Base-by-base conservation (phyloP, 2,329 filamentous ascomycete genomes). In the Cladosporium sp. region DNA sequence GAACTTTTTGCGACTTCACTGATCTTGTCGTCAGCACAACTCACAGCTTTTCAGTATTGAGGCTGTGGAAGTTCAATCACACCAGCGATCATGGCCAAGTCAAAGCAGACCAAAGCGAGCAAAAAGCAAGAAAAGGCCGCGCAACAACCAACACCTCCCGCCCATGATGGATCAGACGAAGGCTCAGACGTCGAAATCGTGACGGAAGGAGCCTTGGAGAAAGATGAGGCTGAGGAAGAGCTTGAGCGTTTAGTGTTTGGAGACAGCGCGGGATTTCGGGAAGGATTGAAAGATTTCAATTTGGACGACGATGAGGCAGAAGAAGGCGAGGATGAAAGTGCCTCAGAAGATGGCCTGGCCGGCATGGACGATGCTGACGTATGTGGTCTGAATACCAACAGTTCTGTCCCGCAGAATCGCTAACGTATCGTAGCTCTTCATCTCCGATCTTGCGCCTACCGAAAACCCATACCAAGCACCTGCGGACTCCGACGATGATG, bases 221-320 rank as follows among this genome's bases (percentile, higher is more conserved):
- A 62, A 49, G 63, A 64, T 43, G 61, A 59, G 30, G 57, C 55
- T 5, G 63, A 66, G 53, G 54, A 56, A 52, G 63, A 66, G 59
- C 53, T 66, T 32, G 92, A 96, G 72, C 82, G 84, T 57, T 74
- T 96, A 55, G 86, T 98, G 3, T 87, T 98, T 55, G 93, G 93
- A 49, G 87, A 95, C 69, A 83, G 85, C 40, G 79, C 81, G n/a
- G 87, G 84, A 29, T 97, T 97, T 67, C 79, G 84, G 52, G 77
- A 85, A 51, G 84, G 85, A 36, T 72, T 97, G 45, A 86, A 85
- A 72, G 62, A 72, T 68, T 69, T 82, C 47, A 50, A 69, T 67
- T 11, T 62, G 66, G 49, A 68, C 69, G 58, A 55, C 3, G 70
- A 66, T 2, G 70, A 71, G 13, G 72, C 71, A 3, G 74, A 76